Evolutionary conservation across 139 green algal species (phyloP), one percentile per base, ranked within the genome.

Genomic region (Pleodorina starrii): DNA sequence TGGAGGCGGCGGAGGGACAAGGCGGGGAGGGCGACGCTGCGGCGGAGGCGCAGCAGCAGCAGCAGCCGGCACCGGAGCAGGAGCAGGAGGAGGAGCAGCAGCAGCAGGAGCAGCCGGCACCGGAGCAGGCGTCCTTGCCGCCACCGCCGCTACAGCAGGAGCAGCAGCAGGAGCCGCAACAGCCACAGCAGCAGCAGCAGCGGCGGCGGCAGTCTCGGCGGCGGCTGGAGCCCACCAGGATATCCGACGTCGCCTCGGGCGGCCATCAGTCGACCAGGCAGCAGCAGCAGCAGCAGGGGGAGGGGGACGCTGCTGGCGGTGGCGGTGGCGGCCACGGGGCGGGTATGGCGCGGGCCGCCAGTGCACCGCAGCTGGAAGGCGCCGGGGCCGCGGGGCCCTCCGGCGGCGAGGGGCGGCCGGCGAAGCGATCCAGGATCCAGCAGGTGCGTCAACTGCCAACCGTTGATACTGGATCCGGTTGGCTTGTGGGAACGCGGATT

Each of bases 401-500:
- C 12, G 57, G 42, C 6, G 80, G 19, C 5, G 80, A 87, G 19
- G 80, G 14, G 42, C 57, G 80, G 12, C 80, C 80, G 12, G 32
- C 82, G 29, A 88, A 88, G 82, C 82, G 82, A 36, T 79, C 82
- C 3, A 71, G 82, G 16, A 66, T 51, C 7, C 82, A 76, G 40
- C 63, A 88, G 82, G 82, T 79, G 25, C 0, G 66, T 12, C 29
- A 44, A 29, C 66, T 42, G n/a, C n/a, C n/a, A n/a, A n/a, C n/a
- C n/a, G n/a, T n/a, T n/a, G n/a, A n/a, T n/a, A n/a, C n/a, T n/a
- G n/a, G n/a, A n/a, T n/a, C n/a, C n/a, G n/a, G n/a, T n/a, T n/a
- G n/a, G n/a, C n/a, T n/a, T n/a, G n/a, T n/a, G n/a, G n/a, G n/a
- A n/a, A n/a, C n/a, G n/a, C n/a, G n/a, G n/a, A n/a, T n/a, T n/a